phyloP scores from a whole-genome alignment of 108 stramenopile species.

The Cyclotella atomus region DNA sequence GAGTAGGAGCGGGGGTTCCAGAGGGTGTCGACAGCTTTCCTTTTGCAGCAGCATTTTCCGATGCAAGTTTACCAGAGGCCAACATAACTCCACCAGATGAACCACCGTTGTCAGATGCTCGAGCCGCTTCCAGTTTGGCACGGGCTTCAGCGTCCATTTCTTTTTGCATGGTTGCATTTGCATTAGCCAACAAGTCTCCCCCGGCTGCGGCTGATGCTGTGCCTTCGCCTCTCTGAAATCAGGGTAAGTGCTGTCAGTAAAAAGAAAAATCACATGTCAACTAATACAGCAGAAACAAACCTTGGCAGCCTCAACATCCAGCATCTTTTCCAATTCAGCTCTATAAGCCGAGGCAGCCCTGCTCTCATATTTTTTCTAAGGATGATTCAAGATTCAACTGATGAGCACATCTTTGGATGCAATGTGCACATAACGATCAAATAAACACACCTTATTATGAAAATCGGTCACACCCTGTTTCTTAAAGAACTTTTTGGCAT shows the following conservation, averaged over 20 bases:
- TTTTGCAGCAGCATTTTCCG: constrained; percentile 60
- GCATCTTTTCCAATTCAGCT: constrained; percentile 72
- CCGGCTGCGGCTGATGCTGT: constrained; percentile 22
- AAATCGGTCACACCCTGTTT: constrained; percentile 83
- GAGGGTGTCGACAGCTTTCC: constrained; percentile 61
- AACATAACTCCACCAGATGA: constrained; percentile 49
- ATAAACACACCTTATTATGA: constrained; percentile 56
- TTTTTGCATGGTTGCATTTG: constrained; percentile 58
- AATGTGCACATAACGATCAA: background rate
- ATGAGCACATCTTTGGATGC: background rate
- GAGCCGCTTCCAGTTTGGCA: constrained; percentile 46
- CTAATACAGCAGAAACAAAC: background rate
- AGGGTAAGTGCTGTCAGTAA: background rate
- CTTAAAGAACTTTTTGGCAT: constrained; percentile 80
- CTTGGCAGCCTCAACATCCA: constrained; percentile 74
- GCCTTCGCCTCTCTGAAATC: constrained; percentile 60
- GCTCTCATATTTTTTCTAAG: constrained; percentile 81
- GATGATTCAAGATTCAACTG: background rate
- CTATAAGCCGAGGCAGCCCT: constrained; percentile 82
- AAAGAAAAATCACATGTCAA: background rate
- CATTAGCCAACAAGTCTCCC: constrained; percentile 57
- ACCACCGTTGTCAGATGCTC: constrained; percentile 26
- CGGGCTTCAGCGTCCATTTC: constrained; percentile 60
- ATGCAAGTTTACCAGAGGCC: constrained; percentile 75
- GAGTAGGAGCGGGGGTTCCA: constrained; percentile 66